Percentiles rank a stretch among this genome's conserved stretches.
phyloP scores from a whole-genome alignment of 2,329 filamentous ascomycete genomes.

The Apiospora phragmitis region DNA sequence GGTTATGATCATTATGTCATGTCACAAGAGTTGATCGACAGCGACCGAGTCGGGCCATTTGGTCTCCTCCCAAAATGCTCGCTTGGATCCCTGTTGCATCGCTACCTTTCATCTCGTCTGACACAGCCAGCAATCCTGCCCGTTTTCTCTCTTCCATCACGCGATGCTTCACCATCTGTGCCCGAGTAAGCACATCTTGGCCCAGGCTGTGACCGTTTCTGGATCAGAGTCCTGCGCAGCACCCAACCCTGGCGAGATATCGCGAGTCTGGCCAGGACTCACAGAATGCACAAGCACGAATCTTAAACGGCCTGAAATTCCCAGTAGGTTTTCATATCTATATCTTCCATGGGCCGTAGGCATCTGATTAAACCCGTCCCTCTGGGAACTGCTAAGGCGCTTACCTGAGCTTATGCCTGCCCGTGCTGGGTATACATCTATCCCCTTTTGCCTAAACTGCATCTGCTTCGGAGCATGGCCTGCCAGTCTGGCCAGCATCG shows the following conservation, averaged over 20 bases:
- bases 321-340: background rate
- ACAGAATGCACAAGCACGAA: background rate
- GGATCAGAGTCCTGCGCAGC: background rate
- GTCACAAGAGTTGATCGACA: background rate
- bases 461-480: background rate
- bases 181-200: background rate
- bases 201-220: background rate
- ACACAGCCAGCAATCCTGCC: background rate
- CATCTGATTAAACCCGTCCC: background rate
- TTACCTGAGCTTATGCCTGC: background rate
- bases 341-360: background rate
- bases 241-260: background rate
- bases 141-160: background rate
- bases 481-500: background rate
- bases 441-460: background rate
- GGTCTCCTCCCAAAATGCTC: background rate
- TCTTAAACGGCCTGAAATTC: background rate
- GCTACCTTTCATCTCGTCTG: background rate
- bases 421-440: background rate
- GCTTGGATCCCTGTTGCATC: background rate
- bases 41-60: background rate
- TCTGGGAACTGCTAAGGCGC: background rate
- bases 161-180: background rate
- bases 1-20: background rate
- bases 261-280: background rate